Evolutionary conservation across 805 yeast species (phyloP).

Genomic region (Wickerhamiella bombiphila): DNA sequence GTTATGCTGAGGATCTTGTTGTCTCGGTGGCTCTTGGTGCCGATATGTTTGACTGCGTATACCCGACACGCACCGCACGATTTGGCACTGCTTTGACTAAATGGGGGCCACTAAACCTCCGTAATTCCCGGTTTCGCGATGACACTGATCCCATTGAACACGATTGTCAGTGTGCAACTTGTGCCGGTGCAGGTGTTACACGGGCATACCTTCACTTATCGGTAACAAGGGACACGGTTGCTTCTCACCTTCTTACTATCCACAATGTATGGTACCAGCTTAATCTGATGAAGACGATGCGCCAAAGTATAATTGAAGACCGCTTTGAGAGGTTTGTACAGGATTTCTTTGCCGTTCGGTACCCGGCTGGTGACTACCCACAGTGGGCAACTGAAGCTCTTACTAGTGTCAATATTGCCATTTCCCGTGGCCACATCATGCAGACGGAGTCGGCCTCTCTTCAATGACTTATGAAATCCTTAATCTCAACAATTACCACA

Average conservation of each 20-base stretch:
- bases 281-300: slow-evolving; percentile 28
- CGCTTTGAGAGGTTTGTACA: slow-evolving; percentile 26
- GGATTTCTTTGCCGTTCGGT: slow-evolving; percentile 23
- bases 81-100: slow-evolving; percentile 32
- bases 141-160: slow-evolving; percentile 27
- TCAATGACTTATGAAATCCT: too few species aligned
- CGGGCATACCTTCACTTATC: slow-evolving; percentile 26
- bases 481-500: too few species aligned
- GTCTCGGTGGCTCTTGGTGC: slow-evolving; percentile 34
- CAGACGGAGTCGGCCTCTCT: too few species aligned
- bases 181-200: slow-evolving; percentile 28
- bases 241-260: slow-evolving; percentile 30
- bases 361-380: slow-evolving; percentile 26
- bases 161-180: slow-evolving; percentile 30
- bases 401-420: slow-evolving; percentile 23
- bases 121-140: slow-evolving; percentile 23
- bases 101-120: slow-evolving; percentile 25
- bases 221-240: slow-evolving; percentile 30
- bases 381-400: slow-evolving; percentile 32
- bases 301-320: slow-evolving; percentile 28
- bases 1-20: slow-evolving; percentile 33
- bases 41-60: slow-evolving; percentile 33
- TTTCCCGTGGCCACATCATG: too few species aligned
- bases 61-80: slow-evolving; percentile 32
- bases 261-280: slow-evolving; percentile 32